Conservation (phyloP, 768 basidiomycete species). For the Harrya chromipes region DNA sequence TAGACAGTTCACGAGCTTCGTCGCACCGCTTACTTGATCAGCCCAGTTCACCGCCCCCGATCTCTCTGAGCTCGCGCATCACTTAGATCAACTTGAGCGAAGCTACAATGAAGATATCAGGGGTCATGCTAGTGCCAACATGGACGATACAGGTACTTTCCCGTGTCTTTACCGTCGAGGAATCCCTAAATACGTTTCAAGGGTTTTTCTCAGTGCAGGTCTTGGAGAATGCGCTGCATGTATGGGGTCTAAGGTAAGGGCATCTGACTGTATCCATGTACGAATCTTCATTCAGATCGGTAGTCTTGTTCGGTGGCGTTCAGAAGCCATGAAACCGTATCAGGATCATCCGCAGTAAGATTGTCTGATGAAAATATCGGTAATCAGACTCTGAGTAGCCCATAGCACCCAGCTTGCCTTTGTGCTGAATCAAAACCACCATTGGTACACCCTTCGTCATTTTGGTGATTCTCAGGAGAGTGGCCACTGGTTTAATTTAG, state of each 20-base stretch:
- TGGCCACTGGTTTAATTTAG: conserved; percentile 87
- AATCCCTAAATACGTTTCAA: conserved; percentile 24
- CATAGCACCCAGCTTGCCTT: conserved; percentile 78
- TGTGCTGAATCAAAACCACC: conserved; percentile 80
- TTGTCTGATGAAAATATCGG: neutral
- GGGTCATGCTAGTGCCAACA: conserved; percentile 60
- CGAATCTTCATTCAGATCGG: conserved; percentile 4
- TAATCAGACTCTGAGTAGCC: conserved; percentile 7
- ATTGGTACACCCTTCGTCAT: conserved; percentile 86
- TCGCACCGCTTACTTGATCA: conserved; percentile 14
- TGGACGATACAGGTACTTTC: conserved; percentile 82
- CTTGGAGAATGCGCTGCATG: conserved; percentile 75
- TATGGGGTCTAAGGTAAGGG: conserved; percentile 77
- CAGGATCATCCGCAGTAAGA: conserved; percentile 76
- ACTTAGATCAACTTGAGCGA: conserved; percentile 64
- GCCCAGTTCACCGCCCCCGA: conserved; percentile 74
- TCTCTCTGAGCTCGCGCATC: conserved; percentile 69
- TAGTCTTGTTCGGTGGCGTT: conserved; percentile 78
- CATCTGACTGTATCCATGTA: conserved; percentile 1
- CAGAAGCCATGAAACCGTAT: conserved; percentile 74
- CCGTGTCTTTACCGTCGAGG: neutral
- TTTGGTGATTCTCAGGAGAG: conserved; percentile 57
- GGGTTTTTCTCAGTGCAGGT: conserved; percentile 94
- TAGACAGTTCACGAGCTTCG: conserved; percentile 7
- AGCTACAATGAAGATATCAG: conserved; percentile 50